A percentile compares a stretch with the other conserved stretches of the same genome.
phyloP scores from a whole-genome alignment of 2,329 filamentous ascomycete species.

The Zasmidium angulare region DNA sequence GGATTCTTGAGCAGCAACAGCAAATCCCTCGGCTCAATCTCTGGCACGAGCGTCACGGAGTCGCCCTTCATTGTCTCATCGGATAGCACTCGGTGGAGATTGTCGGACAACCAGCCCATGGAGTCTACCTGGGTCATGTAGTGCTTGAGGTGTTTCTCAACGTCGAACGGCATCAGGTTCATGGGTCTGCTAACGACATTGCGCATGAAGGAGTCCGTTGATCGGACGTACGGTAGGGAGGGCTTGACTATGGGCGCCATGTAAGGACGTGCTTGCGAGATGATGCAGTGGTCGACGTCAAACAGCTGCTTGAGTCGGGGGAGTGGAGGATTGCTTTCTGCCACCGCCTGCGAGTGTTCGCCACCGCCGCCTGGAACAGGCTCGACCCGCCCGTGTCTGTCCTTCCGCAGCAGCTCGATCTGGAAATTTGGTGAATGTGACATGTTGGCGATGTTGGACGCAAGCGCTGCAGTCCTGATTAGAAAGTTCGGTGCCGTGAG shows the following conservation, averaged over 20 bases:
- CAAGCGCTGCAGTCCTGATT: slow-evolving; percentile 76
- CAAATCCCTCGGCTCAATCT: slow-evolving; percentile 72
- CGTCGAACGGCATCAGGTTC: slow-evolving; percentile 6
- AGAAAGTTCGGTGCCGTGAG: slow-evolving; percentile 91
- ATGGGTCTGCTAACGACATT: slow-evolving; percentile 11
- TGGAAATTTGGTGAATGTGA: slow-evolving; percentile 61
- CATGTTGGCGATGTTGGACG: slow-evolving; percentile 72
- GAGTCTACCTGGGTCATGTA: slow-evolving; percentile 73
- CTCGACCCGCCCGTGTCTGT: slow-evolving; percentile 65
- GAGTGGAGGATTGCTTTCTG: slow-evolving; percentile 65
- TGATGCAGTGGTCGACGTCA: slow-evolving; percentile 93
- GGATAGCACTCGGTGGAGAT: slow-evolving; percentile 28
- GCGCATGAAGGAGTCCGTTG: not conserved
- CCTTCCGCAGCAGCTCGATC: slow-evolving; percentile 69
- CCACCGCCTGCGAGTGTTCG: slow-evolving; percentile 62
- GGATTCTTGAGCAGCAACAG: slow-evolving; percentile 78
- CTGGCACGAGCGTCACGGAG: slow-evolving; percentile 77
- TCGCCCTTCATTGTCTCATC: slow-evolving; percentile 73
- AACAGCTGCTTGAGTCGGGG: slow-evolving; percentile 77
- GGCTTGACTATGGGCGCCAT: slow-evolving; percentile 68
- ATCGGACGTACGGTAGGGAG: slow-evolving; percentile 26
- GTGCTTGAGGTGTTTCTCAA: slow-evolving; percentile 41
- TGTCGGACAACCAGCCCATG: slow-evolving; percentile 65
- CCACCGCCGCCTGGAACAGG: not conserved
- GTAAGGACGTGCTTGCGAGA: slow-evolving; percentile 89